Evolutionary conservation across 2,329 filamentous ascomycete species (phyloP), one percentile per base, ranked within the genome.

Genomic region (Xylariaceae sp.): DNA sequence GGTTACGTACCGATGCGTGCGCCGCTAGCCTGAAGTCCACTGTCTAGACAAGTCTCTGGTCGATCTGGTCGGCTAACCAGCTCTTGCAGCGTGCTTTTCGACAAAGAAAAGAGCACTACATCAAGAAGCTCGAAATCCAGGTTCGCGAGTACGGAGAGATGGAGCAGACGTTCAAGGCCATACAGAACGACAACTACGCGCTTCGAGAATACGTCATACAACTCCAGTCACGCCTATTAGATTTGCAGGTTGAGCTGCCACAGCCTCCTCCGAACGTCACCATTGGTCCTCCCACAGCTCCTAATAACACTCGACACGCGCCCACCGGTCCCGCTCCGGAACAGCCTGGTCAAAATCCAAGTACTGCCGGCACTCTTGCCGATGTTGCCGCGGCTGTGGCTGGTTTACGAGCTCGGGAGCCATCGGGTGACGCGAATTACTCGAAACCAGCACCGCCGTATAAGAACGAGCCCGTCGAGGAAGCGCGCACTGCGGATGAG

Each of bases 71-170:
- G n/a, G n/a, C n/a, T n/a, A n/a, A n/a, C n/a, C n/a, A n/a, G n/a
- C 15, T 26, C 21, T 14, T 34, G 15, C 41, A 98, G 90, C 79
- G 92, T 57, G 92, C 92, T 26, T 98, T 98, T 63, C 85, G 92
- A 26, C 89, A 96, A 64, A 83, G 92, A 43, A 98, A 98, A 58
- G 92, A 98, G 62, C 85, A 86, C 29, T 95, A 98, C 59, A 98
- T 98, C 60, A 94, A 94, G 67, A 93, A 94, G 58, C 74, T 98
- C 5, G 92, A 98, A 61, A 83, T 92, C 55, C 86, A 96, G 57
- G 87, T 95, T 32, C 80, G 86, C 51, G 85, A 92, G 19, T 84
- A 78, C 45, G 72, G 77, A 47, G 72, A 77, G 13, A 75, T 94
- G 60, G 83, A 88, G 46, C 75, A 83, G 42, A 77, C 75, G 36